These are phyloP conservation scores for Sporothrix brunneoviolacea DNA, from an alignment of 2,329 filamentous ascomycete genomes.

Conservation along the genomic window DNA sequence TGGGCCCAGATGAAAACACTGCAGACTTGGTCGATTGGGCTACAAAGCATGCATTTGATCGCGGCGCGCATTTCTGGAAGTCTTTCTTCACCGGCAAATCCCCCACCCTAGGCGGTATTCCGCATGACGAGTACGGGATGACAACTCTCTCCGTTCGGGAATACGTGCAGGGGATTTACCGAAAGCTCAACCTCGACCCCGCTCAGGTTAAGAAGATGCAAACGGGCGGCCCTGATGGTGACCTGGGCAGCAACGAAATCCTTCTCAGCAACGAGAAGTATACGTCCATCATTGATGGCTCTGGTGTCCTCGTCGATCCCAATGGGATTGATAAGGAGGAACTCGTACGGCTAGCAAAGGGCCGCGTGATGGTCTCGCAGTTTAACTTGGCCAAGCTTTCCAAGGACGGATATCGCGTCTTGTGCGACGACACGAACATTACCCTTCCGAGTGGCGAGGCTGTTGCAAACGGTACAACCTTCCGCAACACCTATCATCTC, in stretches of 20 bases:
- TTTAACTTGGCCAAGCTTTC: conserved; percentile 85
- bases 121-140: conserved; percentile 95
- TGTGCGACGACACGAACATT: conserved; percentile 85
- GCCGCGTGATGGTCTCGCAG: conserved; percentile 80
- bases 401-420: conserved; percentile 77
- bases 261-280: conserved; percentile 94
- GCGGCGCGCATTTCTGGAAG: conserved; percentile 98
- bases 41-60: conserved; percentile 82
- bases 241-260: conserved; percentile 96
- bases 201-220: conserved; percentile 86
- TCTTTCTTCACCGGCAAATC: conserved; percentile 99
- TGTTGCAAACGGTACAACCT: conserved; percentile 83
- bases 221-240: conserved; percentile 93
- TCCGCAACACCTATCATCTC: conserved; percentile 97
- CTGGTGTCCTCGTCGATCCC: conserved; percentile 89
- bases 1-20: conserved; percentile 98
- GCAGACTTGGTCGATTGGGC: conserved; percentile 97
- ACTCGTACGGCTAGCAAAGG: conserved; percentile 75
- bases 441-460: conserved; percentile 82
- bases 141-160: conserved; percentile 94
- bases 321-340: conserved; percentile 81
- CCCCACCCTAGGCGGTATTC: conserved; percentile 90
- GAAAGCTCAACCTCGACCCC: conserved; percentile 86
- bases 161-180: conserved; percentile 94
- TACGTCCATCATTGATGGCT: conserved; percentile 89